Evolutionary conservation across 2,329 filamentous ascomycete genomes (phyloP), one percentile per base, ranked within the genome.

Genomic region (Didymella lethalis): DNA sequence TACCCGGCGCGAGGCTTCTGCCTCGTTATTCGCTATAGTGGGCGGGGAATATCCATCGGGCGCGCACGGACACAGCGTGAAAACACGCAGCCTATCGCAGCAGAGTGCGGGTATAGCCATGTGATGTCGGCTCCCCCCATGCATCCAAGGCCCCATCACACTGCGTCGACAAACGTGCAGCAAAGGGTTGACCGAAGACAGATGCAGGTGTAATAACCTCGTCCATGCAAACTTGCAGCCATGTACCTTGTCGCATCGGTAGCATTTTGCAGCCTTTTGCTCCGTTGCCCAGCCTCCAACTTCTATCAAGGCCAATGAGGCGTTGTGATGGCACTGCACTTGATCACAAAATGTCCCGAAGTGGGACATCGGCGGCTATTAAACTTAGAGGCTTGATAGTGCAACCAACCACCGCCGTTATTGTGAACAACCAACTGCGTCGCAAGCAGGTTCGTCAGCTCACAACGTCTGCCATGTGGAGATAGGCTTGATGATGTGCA

Each of bases 191-290:
- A 51, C 65, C 50, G 50, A 65, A 47, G 41, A 50, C 50, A 34
- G 28, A 60, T 60, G 57, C 52, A 60, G 57, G 56, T 56, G 32
- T 60, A 60, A 56, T 60, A 60, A 41, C 52, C 53, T 48, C 38
- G 52, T 56, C 45, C 38, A 28, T 49, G 53, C 50, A 29, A 46
- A 36, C 34, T 58, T 43, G 46, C 65, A 65, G 59, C 61, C 40
- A 58, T 57, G 47, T 56, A 64, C 65, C 67, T 62, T 64, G 69
- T 71, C 66, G 61, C 59, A 69, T 72, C 29, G 40, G 67, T 64
- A 32, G 58, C 66, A 67, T 71, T 76, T 76, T 74, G 69, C 73
- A 73, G 67, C 62, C 62, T 61, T 74, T 74, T 49, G 45, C 44
- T 62, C 45, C 55, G 40, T 53, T 36, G 48, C 56, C 56, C 56